phyloP scores from a whole-genome alignment of 208 protist genomes.

The Leishmania martiniquensis region DNA sequence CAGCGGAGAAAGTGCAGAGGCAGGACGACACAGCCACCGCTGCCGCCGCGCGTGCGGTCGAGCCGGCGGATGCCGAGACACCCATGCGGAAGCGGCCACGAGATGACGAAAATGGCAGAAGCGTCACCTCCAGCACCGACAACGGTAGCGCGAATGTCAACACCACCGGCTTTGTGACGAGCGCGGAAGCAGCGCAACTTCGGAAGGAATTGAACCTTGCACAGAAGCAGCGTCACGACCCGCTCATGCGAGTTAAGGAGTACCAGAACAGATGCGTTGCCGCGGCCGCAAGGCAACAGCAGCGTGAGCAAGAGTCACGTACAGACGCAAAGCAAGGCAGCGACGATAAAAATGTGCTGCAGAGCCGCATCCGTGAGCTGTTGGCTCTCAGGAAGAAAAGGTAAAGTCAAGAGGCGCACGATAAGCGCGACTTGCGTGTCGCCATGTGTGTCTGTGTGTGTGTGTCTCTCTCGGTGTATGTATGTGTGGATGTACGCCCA shows the following conservation, averaged over 20 bases:
- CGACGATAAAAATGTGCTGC: constrained; percentile 31
- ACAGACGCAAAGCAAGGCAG: not conserved
- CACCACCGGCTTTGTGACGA: constrained; percentile 64
- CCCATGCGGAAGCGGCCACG: constrained; percentile 7
- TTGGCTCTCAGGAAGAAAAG: constrained; percentile 37
- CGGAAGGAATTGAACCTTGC: constrained; percentile 64
- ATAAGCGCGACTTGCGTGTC: not conserved
- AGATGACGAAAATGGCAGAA: not conserved
- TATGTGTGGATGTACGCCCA: not conserved
- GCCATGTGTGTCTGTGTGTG: not conserved
- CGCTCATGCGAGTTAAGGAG: constrained; percentile 52
- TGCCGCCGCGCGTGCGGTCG: not conserved
- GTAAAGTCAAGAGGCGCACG: not conserved
- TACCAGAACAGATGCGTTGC: constrained; percentile 75
- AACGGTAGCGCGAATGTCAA: not conserved
- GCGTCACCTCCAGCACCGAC: not conserved
- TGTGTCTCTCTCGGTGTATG: not conserved
- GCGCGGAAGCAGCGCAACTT: constrained; percentile 51
- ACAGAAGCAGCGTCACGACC: constrained; percentile 76
- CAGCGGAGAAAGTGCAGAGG: not conserved
- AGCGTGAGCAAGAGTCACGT: constrained; percentile 23
- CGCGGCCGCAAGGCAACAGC: constrained; percentile 48
- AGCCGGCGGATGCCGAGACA: not conserved
- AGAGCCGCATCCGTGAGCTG: constrained; percentile 43
- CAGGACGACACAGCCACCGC: not conserved